Conservation (phyloP, 2,329 filamentous ascomycete species). For the Lithohypha guttulata region DNA sequence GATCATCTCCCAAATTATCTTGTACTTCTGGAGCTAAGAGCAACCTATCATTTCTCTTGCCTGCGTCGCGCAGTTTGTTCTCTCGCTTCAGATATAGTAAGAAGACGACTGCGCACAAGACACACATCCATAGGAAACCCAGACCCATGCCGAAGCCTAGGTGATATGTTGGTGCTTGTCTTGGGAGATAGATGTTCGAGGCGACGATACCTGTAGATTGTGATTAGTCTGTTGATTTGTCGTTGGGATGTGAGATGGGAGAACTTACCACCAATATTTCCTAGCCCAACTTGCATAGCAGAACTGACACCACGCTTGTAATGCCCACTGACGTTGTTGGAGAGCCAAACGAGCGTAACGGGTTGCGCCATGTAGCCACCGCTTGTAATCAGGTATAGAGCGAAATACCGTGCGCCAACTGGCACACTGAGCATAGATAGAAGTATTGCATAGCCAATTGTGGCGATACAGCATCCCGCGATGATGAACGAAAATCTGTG, state of each 20-base stretch:
- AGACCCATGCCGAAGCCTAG: constrained; percentile 31
- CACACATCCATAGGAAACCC: constrained; percentile 28
- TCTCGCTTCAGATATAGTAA: constrained; percentile 26
- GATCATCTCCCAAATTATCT: constrained; percentile 27
- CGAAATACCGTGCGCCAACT: constrained; percentile 24
- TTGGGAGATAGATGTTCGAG: constrained; percentile 31
- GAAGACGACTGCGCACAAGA: constrained; percentile 24
- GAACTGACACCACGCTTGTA: constrained; percentile 25
- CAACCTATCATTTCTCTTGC: constrained; percentile 22
- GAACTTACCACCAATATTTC: constrained; percentile 24
- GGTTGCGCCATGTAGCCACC: constrained; percentile 28
- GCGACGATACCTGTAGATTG: constrained; percentile 25
- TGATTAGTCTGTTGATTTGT: constrained; percentile 15
- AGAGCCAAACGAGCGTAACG: constrained; percentile 22
- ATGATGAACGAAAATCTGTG: constrained; percentile 30
- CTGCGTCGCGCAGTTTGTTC: constrained; percentile 25
- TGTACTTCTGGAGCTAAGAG: constrained; percentile 21
- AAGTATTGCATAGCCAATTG: constrained; percentile 28
- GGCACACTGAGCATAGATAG: constrained; percentile 23
- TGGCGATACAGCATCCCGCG: constrained; percentile 26
- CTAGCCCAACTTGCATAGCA: constrained; percentile 24
- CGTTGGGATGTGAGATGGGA: neutral
- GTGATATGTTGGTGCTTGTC: constrained; percentile 28
- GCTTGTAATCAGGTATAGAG: constrained; percentile 21
- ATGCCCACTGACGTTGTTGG: constrained; percentile 25